These are phyloP conservation scores for Aspergillus alliaceus DNA, from an alignment of 2,329 filamentous ascomycete species.

Conservation along the genomic window DNA sequence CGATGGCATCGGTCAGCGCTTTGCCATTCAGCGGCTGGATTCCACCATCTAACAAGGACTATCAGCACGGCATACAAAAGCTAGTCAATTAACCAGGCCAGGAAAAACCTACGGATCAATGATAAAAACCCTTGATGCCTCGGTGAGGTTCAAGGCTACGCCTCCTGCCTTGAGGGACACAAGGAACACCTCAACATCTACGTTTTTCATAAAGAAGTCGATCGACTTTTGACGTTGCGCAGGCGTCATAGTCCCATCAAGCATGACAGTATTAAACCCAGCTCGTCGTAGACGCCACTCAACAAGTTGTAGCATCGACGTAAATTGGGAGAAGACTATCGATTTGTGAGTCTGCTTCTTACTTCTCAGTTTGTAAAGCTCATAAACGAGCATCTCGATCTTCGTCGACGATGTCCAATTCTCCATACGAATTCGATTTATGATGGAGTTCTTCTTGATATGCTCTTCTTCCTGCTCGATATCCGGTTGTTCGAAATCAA, in stretches of 20 bases:
- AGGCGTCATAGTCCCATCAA: conserved; percentile 96
- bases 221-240: conserved; percentile 91
- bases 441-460: conserved; percentile 94
- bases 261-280: conserved; percentile 97
- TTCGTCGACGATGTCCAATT: conserved; percentile 98
- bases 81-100: not conserved
- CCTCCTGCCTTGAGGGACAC: conserved; percentile 95
- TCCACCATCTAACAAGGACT: conserved; percentile 76
- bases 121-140: conserved; percentile 93
- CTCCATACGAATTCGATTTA: conserved; percentile 98
- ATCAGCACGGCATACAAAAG: conserved; percentile 19
- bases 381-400: conserved; percentile 93
- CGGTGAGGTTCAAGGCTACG: conserved; percentile 91
- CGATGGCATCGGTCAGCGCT: conserved; percentile 91
- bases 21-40: conserved; percentile 99
- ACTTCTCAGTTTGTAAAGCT: conserved; percentile 86
- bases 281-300: conserved; percentile 95
- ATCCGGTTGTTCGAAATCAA: conserved; percentile 92
- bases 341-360: conserved; percentile 94
- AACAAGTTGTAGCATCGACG: conserved; percentile 93
- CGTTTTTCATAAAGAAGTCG: conserved; percentile 93
- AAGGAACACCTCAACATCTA: conserved; percentile 91
- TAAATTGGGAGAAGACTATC: conserved; percentile 97
- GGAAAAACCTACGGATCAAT: conserved; percentile 76
- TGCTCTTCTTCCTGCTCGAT: conserved; percentile 85